Conservation (phyloP, 208 protist species). For the Tritrichomonas foetus region DNA sequence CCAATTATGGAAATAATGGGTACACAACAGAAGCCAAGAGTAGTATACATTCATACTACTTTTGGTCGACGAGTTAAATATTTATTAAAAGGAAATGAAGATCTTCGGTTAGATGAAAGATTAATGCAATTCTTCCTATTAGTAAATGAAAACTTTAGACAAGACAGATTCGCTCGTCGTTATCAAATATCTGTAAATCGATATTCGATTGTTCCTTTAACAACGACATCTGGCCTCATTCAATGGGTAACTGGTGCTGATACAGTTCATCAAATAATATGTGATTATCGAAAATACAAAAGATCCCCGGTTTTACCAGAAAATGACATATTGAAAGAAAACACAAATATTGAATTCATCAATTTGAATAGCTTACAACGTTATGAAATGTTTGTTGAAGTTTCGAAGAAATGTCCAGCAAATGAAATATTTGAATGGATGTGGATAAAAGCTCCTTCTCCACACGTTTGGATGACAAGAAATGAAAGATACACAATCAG, state of each 20-base stretch:
- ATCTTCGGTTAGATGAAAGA: not conserved
- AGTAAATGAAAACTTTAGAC: not conserved
- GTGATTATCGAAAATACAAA: not conserved
- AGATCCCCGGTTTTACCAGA: not conserved
- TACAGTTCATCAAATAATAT: not conserved
- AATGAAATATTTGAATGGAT: not conserved
- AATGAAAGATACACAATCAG: not conserved
- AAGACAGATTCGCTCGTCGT: not conserved
- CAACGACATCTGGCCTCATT: not conserved
- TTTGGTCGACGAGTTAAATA: not conserved
- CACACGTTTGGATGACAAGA: not conserved
- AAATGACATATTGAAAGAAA: not conserved
- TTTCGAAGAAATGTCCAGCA: not conserved
- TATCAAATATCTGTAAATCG: not conserved
- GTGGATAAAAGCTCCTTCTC: not conserved
- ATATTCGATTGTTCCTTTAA: not conserved
- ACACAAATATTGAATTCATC: not conserved
- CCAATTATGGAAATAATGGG: not conserved
- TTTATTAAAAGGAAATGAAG: conserved; percentile 36
- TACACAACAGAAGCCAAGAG: not conserved
- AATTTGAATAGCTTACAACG: not conserved
- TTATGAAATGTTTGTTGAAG: not conserved
- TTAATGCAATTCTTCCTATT: conserved; percentile 4
- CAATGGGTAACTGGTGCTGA: not conserved
- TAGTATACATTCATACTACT: not conserved